A percentile compares a stretch with the other conserved stretches of the same genome.
Evolutionary conservation across 805 yeast genomes (phyloP).

Genomic region (Metschnikowia vanudenii): DNA sequence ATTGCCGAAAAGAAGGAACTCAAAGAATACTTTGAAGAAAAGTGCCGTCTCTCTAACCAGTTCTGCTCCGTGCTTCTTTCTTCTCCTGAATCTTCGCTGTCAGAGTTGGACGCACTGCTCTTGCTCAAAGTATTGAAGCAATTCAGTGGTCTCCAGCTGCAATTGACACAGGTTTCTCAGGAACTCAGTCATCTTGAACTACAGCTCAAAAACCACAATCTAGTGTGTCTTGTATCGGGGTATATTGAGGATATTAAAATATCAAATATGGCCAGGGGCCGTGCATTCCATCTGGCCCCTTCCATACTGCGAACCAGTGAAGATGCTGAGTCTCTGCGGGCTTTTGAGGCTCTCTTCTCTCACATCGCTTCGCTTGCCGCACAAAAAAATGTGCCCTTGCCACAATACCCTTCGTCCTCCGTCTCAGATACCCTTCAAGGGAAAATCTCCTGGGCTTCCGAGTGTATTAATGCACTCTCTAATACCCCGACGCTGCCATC

Average conservation of each 20-base stretch:
- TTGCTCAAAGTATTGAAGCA: slow-evolving; percentile 34
- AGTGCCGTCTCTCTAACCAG: slow-evolving; percentile 32
- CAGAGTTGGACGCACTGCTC: slow-evolving; percentile 29
- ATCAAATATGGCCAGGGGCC: slow-evolving; percentile 8
- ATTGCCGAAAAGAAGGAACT: slow-evolving; percentile 32
- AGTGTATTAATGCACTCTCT: slow-evolving; percentile 39
- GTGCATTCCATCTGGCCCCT: slow-evolving; percentile 6
- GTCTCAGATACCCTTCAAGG: slow-evolving; percentile 23
- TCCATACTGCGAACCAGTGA: not conserved
- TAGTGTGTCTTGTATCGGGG: slow-evolving; percentile 46
- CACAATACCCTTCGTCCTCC: slow-evolving; percentile 21
- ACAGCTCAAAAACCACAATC: slow-evolving; percentile 40
- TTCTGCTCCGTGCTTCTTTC: slow-evolving; percentile 30
- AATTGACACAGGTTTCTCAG: slow-evolving; percentile 24
- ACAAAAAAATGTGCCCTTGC: slow-evolving; percentile 41
- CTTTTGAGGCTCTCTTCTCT: slow-evolving; percentile 46
- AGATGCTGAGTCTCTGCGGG: slow-evolving; percentile 9
- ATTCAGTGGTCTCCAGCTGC: slow-evolving; percentile 31
- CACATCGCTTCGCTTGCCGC: slow-evolving; percentile 49
- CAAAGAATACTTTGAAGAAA: slow-evolving; percentile 31
- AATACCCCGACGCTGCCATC: slow-evolving; percentile 7
- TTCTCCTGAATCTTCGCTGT: slow-evolving; percentile 14
- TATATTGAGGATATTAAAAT: slow-evolving; percentile 44
- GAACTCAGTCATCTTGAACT: slow-evolving; percentile 30
- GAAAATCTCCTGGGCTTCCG: slow-evolving; percentile 36